Percentiles rank a stretch among this genome's conserved stretches.
phyloP scores from a whole-genome alignment of 164 flowering plant species.

The Stephania cephalantha region DNA sequence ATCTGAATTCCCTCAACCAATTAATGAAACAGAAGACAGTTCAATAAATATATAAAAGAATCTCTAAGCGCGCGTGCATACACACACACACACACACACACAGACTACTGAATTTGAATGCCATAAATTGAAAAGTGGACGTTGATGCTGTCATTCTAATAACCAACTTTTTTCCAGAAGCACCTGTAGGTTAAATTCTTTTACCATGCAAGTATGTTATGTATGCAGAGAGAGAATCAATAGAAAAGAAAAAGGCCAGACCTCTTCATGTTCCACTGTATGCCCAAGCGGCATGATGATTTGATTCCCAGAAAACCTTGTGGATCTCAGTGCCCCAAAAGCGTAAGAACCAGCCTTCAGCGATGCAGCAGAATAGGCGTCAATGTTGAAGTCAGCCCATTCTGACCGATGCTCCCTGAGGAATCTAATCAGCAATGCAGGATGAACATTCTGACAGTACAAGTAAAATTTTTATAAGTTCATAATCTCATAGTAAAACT shows the following conservation, averaged over 20 bases:
- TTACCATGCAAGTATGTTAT: background rate
- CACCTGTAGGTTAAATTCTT: background rate
- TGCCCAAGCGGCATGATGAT: conserved; percentile 86
- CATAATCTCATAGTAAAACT: background rate
- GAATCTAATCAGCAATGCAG: conserved; percentile 77
- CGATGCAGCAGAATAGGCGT: conserved; percentile 78
- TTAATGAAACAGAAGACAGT: conserved; percentile 1
- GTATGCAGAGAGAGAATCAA: background rate
- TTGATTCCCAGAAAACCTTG: conserved; percentile 76
- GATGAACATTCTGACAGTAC: conserved; percentile 57
- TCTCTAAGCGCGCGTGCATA: too few species aligned
- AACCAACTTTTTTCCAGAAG: background rate
- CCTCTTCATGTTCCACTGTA: conserved; percentile 92
- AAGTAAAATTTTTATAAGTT: background rate
- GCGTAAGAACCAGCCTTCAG: conserved; percentile 61
- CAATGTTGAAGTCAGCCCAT: conserved; percentile 89
- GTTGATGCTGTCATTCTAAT: background rate
- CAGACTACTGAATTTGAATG: background rate
- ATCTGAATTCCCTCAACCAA: conserved; percentile 34
- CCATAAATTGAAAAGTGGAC: background rate
- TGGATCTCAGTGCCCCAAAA: conserved; percentile 62
- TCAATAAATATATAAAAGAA: background rate
- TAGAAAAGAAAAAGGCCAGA: conserved; percentile 9
- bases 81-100: too few species aligned
- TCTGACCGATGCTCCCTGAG: conserved; percentile 93